A percentile compares a stretch with the other conserved stretches of the same genome.
Conservation (phyloP, 2,329 filamentous ascomycete genomes). For the Aplosporella prunicola region DNA sequence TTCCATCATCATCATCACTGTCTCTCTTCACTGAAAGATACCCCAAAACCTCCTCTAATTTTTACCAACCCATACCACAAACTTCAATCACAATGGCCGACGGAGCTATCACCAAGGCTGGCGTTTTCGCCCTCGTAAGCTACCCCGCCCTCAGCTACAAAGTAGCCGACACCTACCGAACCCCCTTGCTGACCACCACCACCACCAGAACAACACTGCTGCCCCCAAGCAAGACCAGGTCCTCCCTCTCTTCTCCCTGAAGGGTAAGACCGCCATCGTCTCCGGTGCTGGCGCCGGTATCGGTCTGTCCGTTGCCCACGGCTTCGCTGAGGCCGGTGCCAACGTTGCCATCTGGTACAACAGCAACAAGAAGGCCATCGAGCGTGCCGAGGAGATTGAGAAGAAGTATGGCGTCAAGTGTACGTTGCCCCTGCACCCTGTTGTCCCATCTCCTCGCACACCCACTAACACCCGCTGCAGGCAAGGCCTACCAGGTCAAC, state of each 20-base stretch:
- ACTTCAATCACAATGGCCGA: slow-evolving; percentile 15
- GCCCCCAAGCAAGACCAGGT: slow-evolving; percentile 11
- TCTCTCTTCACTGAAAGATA: background rate
- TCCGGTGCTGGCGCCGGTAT: slow-evolving; percentile 42
- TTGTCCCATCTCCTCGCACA: slow-evolving; percentile 3
- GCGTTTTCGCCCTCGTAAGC: slow-evolving; percentile 23
- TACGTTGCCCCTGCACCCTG: background rate
- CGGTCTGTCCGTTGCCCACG: slow-evolving; percentile 29
- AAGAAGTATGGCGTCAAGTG: slow-evolving; percentile 12
- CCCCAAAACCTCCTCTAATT: slow-evolving; percentile 1
- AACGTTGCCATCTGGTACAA: slow-evolving; percentile 57
- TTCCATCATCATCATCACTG: slow-evolving; percentile 1
- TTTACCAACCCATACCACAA: background rate
- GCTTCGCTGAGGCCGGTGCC: slow-evolving; percentile 13
- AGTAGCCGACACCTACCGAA: too few species aligned
- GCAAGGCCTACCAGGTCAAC: slow-evolving; percentile 57
- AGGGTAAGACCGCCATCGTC: slow-evolving; percentile 39
- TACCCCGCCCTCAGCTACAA: background rate
- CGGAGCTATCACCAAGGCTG: slow-evolving; percentile 25
- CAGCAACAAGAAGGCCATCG: slow-evolving; percentile 48
- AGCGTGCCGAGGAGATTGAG: slow-evolving; percentile 26
- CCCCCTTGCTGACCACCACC: background rate
- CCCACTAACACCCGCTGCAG: background rate
- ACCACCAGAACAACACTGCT: slow-evolving; percentile 5
- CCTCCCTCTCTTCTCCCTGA: slow-evolving; percentile 26